Conservation (phyloP, 129 eudicot species). For the Rutidosis leptorrhynchoides region DNA sequence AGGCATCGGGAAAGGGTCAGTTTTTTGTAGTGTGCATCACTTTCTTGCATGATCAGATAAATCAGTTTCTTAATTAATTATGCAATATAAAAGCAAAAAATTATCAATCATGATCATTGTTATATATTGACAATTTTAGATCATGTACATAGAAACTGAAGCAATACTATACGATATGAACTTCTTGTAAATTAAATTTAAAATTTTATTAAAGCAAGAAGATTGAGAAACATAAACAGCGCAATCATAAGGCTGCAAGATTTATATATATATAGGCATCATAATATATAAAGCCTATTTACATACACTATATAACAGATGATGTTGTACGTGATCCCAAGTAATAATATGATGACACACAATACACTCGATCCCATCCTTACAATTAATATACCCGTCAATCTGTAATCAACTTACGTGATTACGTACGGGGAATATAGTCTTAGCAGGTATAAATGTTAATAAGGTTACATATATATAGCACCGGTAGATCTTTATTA, state of each 20-base stretch:
- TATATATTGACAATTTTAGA: no score
- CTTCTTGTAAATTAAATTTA: not conserved
- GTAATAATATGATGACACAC: conserved; percentile 29
- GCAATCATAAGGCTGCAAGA: conserved; percentile 26
- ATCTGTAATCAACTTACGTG: conserved; percentile 35
- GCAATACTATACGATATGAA: no score
- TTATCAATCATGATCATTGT: not conserved
- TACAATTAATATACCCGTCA: no score
- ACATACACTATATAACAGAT: conserved; percentile 18
- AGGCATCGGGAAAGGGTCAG: no score
- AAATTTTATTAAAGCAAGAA: not conserved
- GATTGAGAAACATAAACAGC: conserved; percentile 26
- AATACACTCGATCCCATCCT: no score
- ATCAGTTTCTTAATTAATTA: no score
- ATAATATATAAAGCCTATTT: conserved; percentile 32
- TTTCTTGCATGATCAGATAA: no score
- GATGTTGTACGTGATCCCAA: conserved; percentile 33
- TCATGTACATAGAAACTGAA: no score
- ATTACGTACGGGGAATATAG: conserved; percentile 22
- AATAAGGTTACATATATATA: conserved; percentile 31
- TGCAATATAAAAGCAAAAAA: not conserved
- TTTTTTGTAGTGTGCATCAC: no score
- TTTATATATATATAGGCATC: conserved; percentile 21
- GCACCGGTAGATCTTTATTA: conserved; percentile 32
- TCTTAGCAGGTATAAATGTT: conserved; percentile 48